phyloP scores from a whole-genome alignment of 495 filamentous ascomycete species.

The Penicillium fimorum region DNA sequence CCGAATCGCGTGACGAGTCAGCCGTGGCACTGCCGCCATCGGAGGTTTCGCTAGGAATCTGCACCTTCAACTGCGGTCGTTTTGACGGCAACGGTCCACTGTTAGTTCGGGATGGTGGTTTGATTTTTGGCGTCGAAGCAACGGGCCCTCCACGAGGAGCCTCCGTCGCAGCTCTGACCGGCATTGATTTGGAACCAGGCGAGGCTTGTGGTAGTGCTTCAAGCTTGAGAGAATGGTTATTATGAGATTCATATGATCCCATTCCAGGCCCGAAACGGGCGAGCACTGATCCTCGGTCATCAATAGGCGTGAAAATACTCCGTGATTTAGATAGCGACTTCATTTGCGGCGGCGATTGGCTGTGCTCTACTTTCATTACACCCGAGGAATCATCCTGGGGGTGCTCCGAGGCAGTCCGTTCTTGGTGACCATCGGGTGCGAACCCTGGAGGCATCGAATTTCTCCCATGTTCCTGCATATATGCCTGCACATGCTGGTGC shows the following conservation, averaged over 20 bases:
- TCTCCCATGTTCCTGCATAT: slow-evolving; percentile 64
- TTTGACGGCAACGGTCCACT: slow-evolving; percentile 61
- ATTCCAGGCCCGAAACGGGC: slow-evolving; percentile 69
- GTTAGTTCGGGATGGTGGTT: slow-evolving; percentile 75
- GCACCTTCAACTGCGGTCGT: slow-evolving; percentile 83
- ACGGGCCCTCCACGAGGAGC: slow-evolving; percentile 46
- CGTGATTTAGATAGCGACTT: slow-evolving; percentile 81
- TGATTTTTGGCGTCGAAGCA: slow-evolving; percentile 55
- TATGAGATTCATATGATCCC: slow-evolving; percentile 45
- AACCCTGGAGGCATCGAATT: slow-evolving; percentile 53
- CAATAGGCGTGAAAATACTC: slow-evolving; percentile 96
- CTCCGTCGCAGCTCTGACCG: slow-evolving; percentile 38
- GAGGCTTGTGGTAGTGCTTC: slow-evolving; percentile 45
- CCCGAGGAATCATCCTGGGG: slow-evolving; percentile 42
- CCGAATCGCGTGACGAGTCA: slow-evolving; percentile 70
- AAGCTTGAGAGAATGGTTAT: slow-evolving; percentile 39
- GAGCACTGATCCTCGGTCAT: slow-evolving; percentile 84
- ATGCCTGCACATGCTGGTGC: slow-evolving; percentile 58
- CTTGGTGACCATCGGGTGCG: slow-evolving; percentile 43
- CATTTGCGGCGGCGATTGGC: slow-evolving; percentile 53
- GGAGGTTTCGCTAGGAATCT: slow-evolving; percentile 88
- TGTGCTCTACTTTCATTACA: slow-evolving; percentile 41
- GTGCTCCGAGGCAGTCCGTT: slow-evolving; percentile 40
- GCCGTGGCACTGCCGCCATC: slow-evolving; percentile 75
- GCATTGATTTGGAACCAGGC: slow-evolving; percentile 45